Evolutionary conservation across 140 eudicot genomes (phyloP).

Genomic region (Bidens hawaiensis): DNA sequence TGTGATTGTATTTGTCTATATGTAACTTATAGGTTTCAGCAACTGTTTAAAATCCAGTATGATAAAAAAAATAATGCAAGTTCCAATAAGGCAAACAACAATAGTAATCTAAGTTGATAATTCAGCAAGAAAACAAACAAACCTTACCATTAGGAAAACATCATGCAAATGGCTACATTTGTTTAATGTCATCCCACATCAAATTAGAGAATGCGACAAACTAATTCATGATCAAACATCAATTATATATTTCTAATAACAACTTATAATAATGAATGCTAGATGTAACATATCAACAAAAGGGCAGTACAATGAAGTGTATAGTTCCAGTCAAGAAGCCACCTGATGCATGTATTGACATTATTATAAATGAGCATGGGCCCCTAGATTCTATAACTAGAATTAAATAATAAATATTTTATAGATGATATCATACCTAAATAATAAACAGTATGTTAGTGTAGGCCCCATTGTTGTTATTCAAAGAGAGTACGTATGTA

Average conservation of each 20-base stretch:
- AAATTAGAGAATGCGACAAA: neutral
- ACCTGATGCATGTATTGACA: slow-evolving; percentile 16
- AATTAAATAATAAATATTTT: slow-evolving; percentile 16
- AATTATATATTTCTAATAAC: slow-evolving; percentile 8
- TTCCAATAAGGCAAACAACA: slow-evolving; percentile 16
- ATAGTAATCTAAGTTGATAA: slow-evolving; percentile 25
- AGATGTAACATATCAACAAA: slow-evolving; percentile 20
- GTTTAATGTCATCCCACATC: slow-evolving; percentile 5
- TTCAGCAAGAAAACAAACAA: slow-evolving; percentile 19
- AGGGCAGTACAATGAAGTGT: slow-evolving; percentile 1
- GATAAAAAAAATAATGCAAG: slow-evolving; percentile 2
- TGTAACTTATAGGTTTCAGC: too few species aligned
- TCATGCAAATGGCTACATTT: slow-evolving; percentile 18
- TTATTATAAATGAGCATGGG: slow-evolving; percentile 25
- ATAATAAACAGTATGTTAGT: slow-evolving; percentile 13
- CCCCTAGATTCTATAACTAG: slow-evolving; percentile 22
- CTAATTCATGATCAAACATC: neutral
- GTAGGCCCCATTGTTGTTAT: slow-evolving; percentile 23
- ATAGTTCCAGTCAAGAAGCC: slow-evolving; percentile 17
- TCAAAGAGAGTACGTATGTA: slow-evolving; percentile 1
- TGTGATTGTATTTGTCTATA: too few species aligned
- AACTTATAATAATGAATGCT: slow-evolving; percentile 18
- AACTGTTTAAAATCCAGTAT: too few species aligned
- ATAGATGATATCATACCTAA: slow-evolving; percentile 19
- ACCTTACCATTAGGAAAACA: slow-evolving; percentile 4